Percentiles rank a stretch among this genome's conserved stretches.
Evolutionary conservation across 169 alveolate genomes (phyloP).

Genomic region (Plasmodium chabaudi): DNA sequence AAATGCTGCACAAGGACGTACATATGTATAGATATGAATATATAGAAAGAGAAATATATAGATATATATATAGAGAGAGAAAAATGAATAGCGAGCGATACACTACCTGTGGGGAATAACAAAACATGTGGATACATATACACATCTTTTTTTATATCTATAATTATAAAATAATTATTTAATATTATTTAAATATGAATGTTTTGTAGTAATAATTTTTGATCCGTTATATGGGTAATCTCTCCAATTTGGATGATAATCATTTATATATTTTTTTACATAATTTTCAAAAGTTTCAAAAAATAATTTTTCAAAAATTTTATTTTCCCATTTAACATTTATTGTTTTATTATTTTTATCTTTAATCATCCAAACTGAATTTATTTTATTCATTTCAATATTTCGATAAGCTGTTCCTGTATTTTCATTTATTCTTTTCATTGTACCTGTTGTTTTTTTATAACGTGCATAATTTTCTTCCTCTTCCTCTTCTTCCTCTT

Average conservation of each 20-base stretch:
- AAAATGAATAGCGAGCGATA: neutral
- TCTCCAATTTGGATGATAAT: constrained; percentile 80
- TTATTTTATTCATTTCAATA: constrained; percentile 71
- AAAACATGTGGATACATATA: neutral
- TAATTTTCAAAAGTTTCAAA: constrained; percentile 83
- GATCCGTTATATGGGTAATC: constrained; percentile 74
- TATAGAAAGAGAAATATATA: neutral
- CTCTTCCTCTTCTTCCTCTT: constrained; percentile 29
- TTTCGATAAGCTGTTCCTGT: constrained; percentile 73
- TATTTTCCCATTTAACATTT: constrained; percentile 87
- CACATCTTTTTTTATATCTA: neutral
- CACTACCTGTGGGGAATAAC: neutral
- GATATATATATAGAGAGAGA: no score
- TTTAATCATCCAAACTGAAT: constrained; percentile 85
- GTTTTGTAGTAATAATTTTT: constrained; percentile 15
- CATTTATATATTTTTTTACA: constrained; percentile 79
- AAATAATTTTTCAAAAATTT: constrained; percentile 84
- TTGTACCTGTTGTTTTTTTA: constrained; percentile 69
- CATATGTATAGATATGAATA: no score
- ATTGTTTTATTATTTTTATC: constrained; percentile 84
- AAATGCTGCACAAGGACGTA: no score
- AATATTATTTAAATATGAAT: constrained; percentile 36
- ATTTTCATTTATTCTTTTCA: constrained; percentile 67
- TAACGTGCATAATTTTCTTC: constrained; percentile 75
- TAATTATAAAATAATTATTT: neutral